phyloP scores from a whole-genome alignment of 1,284 basidiomycete genomes.

The Cryptococcus maquisensis region DNA sequence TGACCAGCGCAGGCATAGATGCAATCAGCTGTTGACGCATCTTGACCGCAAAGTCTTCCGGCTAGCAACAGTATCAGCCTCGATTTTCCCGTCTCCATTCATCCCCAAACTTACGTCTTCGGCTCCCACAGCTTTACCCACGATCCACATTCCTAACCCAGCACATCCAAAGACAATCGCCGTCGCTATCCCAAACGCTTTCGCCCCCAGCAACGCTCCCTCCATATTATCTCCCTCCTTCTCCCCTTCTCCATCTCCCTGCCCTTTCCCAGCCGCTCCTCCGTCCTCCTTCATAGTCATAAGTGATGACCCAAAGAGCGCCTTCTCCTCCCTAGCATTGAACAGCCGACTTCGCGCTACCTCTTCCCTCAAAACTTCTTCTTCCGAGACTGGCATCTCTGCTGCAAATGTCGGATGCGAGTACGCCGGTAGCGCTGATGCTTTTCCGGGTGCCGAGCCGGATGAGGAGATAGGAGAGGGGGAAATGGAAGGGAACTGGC shows the following conservation, averaged over 20 bases:
- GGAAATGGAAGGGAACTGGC: neutral
- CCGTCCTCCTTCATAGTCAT: neutral
- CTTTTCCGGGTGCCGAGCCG: neutral
- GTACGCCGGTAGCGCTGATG: neutral
- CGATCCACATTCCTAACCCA: slow-evolving; percentile 31
- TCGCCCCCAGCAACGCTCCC: slow-evolving; percentile 22
- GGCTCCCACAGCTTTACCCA: slow-evolving; percentile 37
- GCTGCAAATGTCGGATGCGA: neutral
- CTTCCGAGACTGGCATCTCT: neutral
- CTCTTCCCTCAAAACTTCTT: neutral
- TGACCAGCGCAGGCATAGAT: slow-evolving; percentile 21
- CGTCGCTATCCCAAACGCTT: slow-evolving; percentile 42
- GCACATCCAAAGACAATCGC: slow-evolving; percentile 35
- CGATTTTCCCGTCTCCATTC: no score
- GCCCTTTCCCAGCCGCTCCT: slow-evolving; percentile 5
- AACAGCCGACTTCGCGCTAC: slow-evolving; percentile 11
- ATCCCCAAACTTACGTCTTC: slow-evolving; percentile 25
- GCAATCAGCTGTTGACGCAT: slow-evolving; percentile 30
- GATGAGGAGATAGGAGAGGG: neutral
- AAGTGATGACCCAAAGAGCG: slow-evolving; percentile 19
- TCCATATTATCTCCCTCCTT: neutral
- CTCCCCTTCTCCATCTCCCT: neutral
- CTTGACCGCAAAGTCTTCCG: slow-evolving; percentile 30
- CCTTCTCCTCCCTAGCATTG: slow-evolving; percentile 30
- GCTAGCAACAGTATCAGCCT: slow-evolving; percentile 13